A percentile compares a stretch with the other conserved stretches of the same genome.
phyloP scores from a whole-genome alignment of 768 basidiomycete genomes.

The Exidia glandulosa region DNA sequence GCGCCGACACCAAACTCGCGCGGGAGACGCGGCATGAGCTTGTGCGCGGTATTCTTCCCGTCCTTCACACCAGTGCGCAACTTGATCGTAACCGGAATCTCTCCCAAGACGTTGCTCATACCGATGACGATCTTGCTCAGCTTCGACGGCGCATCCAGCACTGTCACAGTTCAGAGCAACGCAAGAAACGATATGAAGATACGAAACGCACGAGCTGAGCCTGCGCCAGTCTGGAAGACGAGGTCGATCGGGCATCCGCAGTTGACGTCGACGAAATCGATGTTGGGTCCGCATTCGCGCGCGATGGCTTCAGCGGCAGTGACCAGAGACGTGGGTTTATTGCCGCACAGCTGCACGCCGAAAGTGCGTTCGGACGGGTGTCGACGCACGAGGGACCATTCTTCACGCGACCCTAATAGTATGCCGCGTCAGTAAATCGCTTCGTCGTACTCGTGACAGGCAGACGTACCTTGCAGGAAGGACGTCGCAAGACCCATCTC shows the following conservation, averaged over 20 bases:
- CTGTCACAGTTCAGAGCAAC: slow-evolving; percentile 26
- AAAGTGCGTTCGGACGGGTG: slow-evolving; percentile 82
- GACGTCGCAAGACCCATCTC: slow-evolving; percentile 96
- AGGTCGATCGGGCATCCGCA: slow-evolving; percentile 97
- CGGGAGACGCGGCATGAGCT: slow-evolving; percentile 71
- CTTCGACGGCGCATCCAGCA: slow-evolving; percentile 72
- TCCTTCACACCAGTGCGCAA: slow-evolving; percentile 91
- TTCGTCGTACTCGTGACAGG: neutral
- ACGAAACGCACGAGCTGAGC: slow-evolving; percentile 65
- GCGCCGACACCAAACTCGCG: slow-evolving; percentile 43
- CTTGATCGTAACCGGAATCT: slow-evolving; percentile 84
- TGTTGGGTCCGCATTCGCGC: slow-evolving; percentile 46
- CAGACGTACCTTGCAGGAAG: slow-evolving; percentile 36
- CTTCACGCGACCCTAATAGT: slow-evolving; percentile 67
- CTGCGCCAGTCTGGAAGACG: slow-evolving; percentile 84
- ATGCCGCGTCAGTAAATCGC: neutral
- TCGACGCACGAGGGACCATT: slow-evolving; percentile 86
- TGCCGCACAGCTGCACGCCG: slow-evolving; percentile 89
- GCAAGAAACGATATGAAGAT: neutral
- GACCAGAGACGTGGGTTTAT: slow-evolving; percentile 67
- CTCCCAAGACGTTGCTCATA: slow-evolving; percentile 85
- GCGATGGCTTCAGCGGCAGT: slow-evolving; percentile 74
- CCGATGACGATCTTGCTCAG: slow-evolving; percentile 80
- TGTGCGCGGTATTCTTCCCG: slow-evolving; percentile 76
- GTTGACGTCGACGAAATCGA: slow-evolving; percentile 93